A percentile compares a stretch with the other conserved stretches of the same genome.
Evolutionary conservation across 2,329 filamentous ascomycete species (phyloP).

Genomic region (Botrytis fragariae): DNA sequence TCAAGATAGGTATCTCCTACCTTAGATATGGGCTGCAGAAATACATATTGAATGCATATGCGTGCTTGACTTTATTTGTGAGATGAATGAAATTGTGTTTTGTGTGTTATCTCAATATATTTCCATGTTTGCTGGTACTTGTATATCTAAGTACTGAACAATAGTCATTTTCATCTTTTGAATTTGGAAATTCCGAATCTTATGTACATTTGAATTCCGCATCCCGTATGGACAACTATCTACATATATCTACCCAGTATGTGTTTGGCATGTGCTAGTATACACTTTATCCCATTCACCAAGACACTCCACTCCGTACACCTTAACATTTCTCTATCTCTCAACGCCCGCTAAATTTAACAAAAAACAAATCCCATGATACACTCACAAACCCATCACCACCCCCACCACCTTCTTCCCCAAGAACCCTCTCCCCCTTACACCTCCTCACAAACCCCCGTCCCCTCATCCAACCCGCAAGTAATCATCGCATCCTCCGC

Average conservation of each 20-base stretch:
- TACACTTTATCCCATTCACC: not conserved
- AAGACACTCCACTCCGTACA: not conserved
- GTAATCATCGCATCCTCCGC: conserved; percentile 11
- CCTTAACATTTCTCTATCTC: not conserved
- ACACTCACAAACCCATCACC: not conserved
- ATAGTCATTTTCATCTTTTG: not conserved
- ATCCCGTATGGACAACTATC: too few relatives aligned
- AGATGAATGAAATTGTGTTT: not conserved
- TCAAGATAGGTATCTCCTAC: too few relatives aligned
- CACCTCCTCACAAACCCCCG: conserved; percentile 7
- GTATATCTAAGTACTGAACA: not conserved
- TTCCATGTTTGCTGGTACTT: not conserved
- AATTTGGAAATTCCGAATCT: fast-evolving
- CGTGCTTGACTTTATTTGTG: not conserved
- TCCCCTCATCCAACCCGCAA: conserved; percentile 9
- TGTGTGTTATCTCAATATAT: not conserved
- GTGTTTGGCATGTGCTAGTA: not conserved
- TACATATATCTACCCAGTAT: too few relatives aligned
- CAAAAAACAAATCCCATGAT: not conserved
- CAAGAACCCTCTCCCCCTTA: not conserved
- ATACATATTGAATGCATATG: too few relatives aligned
- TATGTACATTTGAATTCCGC: not conserved
- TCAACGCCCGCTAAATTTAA: not conserved
- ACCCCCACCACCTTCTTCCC: too few relatives aligned
- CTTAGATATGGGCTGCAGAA: too few relatives aligned